Conservation (phyloP, 441 rosid species). For the Cnidoscolus chayamansa region DNA sequence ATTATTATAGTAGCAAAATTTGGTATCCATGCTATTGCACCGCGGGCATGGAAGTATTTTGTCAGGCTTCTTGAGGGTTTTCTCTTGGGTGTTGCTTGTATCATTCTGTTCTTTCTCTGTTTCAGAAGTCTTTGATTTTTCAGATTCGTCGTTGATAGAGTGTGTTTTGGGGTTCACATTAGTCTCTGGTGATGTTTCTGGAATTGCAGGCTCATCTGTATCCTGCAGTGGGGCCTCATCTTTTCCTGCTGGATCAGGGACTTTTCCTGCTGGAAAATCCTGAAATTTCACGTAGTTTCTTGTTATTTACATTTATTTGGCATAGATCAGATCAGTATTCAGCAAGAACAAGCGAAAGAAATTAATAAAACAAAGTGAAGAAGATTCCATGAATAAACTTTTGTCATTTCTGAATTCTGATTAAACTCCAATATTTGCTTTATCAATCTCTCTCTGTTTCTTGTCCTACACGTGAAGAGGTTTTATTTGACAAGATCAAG, state of each 20-base stretch:
- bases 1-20: slow-evolving; percentile 90
- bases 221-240: slow-evolving; percentile 21
- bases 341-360: neutral
- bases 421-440: neutral
- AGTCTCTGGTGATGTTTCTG: slow-evolving; percentile 25
- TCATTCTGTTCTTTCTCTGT: slow-evolving; percentile 39
- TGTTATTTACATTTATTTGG: neutral
- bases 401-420: neutral
- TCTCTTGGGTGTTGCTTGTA: slow-evolving; percentile 41
- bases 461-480: slow-evolving; percentile 5
- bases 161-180: slow-evolving; percentile 40
- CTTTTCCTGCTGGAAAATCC: slow-evolving; percentile 34
- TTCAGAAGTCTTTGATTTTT: slow-evolving; percentile 37
- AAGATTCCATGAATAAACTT: neutral
- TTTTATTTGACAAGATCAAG: slow-evolving; percentile 5
- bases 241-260: slow-evolving; percentile 15
- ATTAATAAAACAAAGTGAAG: neutral
- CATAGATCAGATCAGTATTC: neutral
- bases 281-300: slow-evolving; percentile 31
- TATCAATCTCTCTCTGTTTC: neutral
- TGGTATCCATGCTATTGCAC: slow-evolving; percentile 89
- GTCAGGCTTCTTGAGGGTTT: slow-evolving; percentile 73
- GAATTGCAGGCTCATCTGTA: slow-evolving; percentile 23
- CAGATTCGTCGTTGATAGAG: slow-evolving; percentile 42
- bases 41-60: slow-evolving; percentile 87